Percentiles rank a stretch among this genome's conserved stretches.
These are phyloP conservation scores for Neofusicoccum laricinum DNA, from an alignment of 2,329 filamentous ascomycete species.

Conservation along the genomic window DNA sequence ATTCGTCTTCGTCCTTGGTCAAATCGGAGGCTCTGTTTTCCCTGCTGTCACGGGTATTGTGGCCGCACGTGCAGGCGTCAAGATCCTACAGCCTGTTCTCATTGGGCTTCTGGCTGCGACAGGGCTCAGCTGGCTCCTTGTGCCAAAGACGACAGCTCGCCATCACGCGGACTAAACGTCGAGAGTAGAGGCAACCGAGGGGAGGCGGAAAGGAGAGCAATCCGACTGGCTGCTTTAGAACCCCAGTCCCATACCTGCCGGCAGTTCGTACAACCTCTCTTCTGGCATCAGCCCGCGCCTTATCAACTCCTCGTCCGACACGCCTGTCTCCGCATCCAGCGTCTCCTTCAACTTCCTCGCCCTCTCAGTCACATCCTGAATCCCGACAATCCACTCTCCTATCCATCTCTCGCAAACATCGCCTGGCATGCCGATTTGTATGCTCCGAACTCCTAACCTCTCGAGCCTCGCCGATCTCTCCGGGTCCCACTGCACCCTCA, in stretches of 20 bases:
- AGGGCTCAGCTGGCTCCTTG: not conserved
- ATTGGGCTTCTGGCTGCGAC: not conserved
- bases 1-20: slow-evolving; percentile 58
- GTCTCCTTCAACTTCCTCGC: slow-evolving; percentile 49
- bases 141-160: not conserved
- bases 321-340: slow-evolving; percentile 40
- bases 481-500: slow-evolving; percentile 65
- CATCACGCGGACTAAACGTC: not conserved
- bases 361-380: slow-evolving; percentile 58
- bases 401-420: slow-evolving; percentile 47
- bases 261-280: slow-evolving; percentile 41
- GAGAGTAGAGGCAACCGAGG: too few species aligned
- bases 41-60: slow-evolving; percentile 56
- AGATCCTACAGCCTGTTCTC: not conserved
- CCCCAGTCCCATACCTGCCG: not conserved
- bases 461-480: slow-evolving; percentile 50
- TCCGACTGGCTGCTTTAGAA: not conserved
- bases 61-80: slow-evolving; percentile 26
- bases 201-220: too few species aligned
- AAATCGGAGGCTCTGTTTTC: slow-evolving; percentile 55
- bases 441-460: slow-evolving; percentile 51
- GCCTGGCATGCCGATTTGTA: slow-evolving; percentile 60
- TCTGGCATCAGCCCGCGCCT: slow-evolving; percentile 41
- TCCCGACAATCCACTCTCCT: slow-evolving; percentile 51
- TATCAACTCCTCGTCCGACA: slow-evolving; percentile 38